Conservation (phyloP, 2,329 filamentous ascomycete species). For the Talaromyces sp. region DNA sequence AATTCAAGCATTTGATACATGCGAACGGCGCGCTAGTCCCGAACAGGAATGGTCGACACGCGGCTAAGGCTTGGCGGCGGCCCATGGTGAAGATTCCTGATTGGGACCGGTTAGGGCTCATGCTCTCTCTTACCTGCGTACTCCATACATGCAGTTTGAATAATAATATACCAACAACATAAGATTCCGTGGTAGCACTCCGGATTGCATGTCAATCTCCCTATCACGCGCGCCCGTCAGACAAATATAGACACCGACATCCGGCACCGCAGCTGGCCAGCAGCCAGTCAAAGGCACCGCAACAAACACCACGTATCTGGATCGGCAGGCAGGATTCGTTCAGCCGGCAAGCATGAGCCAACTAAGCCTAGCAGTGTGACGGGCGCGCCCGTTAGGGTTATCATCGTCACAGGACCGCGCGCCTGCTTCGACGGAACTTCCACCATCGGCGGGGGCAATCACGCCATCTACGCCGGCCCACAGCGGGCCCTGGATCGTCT, state of each 20-base stretch:
- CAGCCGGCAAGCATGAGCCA: not conserved
- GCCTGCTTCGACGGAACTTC: conserved; percentile 1
- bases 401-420: not conserved
- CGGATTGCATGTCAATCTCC: not conserved
- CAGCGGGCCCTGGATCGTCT: not conserved
- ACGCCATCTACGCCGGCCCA: conserved; percentile 8
- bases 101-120: not conserved
- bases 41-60: not conserved
- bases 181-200: no score
- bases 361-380: not conserved
- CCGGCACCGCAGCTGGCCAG: not conserved
- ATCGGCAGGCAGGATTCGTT: not conserved
- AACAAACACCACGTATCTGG: not conserved
- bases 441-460: conserved; percentile 12
- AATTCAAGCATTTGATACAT: no score
- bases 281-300: not conserved
- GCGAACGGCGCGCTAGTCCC: not conserved
- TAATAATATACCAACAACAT: no score
- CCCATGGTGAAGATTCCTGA: not conserved
- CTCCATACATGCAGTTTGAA: no score
- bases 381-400: not conserved
- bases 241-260: not conserved
- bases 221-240: not conserved
- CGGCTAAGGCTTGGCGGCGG: not conserved
- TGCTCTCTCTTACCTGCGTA: no score